These are phyloP conservation scores for Suhomyces maxii DNA, from an alignment of 1,139 yeast species.

Conservation along the genomic window DNA sequence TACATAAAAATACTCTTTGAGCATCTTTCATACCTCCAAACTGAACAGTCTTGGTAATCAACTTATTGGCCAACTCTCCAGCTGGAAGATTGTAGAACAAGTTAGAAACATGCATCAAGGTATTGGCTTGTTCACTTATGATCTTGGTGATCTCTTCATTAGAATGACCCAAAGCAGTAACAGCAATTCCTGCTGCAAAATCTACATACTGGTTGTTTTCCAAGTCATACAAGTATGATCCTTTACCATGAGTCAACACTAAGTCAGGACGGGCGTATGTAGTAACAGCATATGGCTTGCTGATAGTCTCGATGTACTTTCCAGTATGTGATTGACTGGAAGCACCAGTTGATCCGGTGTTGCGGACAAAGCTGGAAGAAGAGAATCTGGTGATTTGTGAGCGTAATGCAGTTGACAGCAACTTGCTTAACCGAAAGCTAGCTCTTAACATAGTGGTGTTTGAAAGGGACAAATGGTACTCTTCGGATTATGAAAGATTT, in stretches of 20 bases:
- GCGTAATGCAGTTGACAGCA: background rate
- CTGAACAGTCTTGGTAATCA: slow-evolving; percentile 66
- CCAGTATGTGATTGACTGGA: slow-evolving; percentile 24
- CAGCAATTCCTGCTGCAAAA: slow-evolving; percentile 95
- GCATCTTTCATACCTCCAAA: slow-evolving; percentile 83
- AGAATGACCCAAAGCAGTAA: slow-evolving; percentile 89
- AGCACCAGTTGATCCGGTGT: slow-evolving; percentile 19
- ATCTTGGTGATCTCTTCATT: slow-evolving; percentile 72
- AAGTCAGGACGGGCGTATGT: slow-evolving; percentile 81
- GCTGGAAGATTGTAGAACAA: slow-evolving; percentile 84
- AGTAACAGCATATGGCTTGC: slow-evolving; percentile 65
- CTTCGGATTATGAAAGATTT: slow-evolving; percentile 19
- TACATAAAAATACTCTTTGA: slow-evolving; percentile 80
- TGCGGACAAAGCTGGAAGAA: slow-evolving; percentile 5
- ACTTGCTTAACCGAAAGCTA: slow-evolving; percentile 4
- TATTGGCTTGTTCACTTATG: slow-evolving; percentile 66
- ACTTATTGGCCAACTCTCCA: slow-evolving; percentile 69
- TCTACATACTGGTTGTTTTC: slow-evolving; percentile 80
- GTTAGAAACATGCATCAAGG: slow-evolving; percentile 81
- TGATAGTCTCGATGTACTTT: slow-evolving; percentile 34
- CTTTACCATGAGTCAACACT: slow-evolving; percentile 70
- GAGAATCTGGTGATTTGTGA: background rate
- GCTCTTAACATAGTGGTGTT: slow-evolving; percentile 13
- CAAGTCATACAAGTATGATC: slow-evolving; percentile 72
- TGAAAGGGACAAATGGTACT: background rate